Evolutionary conservation across 495 filamentous ascomycete genomes (phyloP), one percentile per base, ranked within the genome.

Genomic region (Podospora fimiseda): DNA sequence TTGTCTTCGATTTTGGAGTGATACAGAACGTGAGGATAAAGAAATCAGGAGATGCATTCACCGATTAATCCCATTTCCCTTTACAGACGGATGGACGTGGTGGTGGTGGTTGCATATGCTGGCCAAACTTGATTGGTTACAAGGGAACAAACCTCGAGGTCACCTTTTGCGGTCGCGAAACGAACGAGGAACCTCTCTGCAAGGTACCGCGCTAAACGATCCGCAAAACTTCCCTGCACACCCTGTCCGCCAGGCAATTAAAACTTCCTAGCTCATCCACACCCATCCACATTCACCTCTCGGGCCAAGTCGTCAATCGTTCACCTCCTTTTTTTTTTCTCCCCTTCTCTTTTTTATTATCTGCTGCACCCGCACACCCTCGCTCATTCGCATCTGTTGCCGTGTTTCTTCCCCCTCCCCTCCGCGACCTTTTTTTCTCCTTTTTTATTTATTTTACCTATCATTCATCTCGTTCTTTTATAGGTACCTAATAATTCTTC

Each of bases 311-410:
- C 55, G 51, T 51, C 58, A 39, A 18, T 43, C 52, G 50, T 59
- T 54, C 57, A 59, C 51, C 60, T 56, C 59, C 52, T 59, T 56
- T 57, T 58, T 57, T 55, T 46, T 49, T 58, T 55, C 51, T 44
- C 53, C 59, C 37, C 40, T 45, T 52, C 45, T 37, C 52, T 40
- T 44, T 59, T 53, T 52, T 60, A 55, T 39, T 53, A 21, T 47
- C 45, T 53, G 48, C 19, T 54, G 42, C 52, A 41, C 39, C n/a
- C 18, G 51, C 53, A 37, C 52, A 60, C 55, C 60, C 48, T 63
- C 63, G 49, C 49, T 64, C 58, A 46, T 61, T 58, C 60, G 56
- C 50, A 56, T 52, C 52, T 48, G 52, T 50, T 59, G 56, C 57
- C 56, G 53, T 46, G 45, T 47, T 47, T 43, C n/a, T n/a, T n/a